Evolutionary conservation across 73 alveolate species (phyloP).

Genomic region (Paramecium sonneborni): DNA sequence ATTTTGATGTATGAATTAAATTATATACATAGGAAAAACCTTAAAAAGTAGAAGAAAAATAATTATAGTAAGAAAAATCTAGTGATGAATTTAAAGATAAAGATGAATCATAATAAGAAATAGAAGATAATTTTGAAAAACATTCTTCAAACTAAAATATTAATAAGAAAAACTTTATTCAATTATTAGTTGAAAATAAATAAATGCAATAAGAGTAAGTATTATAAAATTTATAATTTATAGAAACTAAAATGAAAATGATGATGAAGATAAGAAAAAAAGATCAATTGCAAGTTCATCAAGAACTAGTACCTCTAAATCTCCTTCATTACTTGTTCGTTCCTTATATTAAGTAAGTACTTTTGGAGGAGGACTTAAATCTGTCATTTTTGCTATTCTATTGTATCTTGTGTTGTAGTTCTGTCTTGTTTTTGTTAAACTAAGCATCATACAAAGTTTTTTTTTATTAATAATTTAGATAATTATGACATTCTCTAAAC

Average conservation of each 20-base stretch:
- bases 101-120: slow-evolving; percentile 36
- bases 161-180: neutral
- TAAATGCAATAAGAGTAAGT: neutral
- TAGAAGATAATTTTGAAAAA: slow-evolving; percentile 1
- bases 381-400: neutral
- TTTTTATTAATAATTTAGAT: neutral
- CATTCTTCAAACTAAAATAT: slow-evolving; percentile 15
- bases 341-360: slow-evolving; percentile 35
- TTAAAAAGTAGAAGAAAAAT: neutral
- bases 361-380: slow-evolving; percentile 1
- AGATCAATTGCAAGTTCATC: slow-evolving; percentile 53
- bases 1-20: neutral
- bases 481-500: slow-evolving; percentile 32
- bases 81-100: slow-evolving; percentile 13
- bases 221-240: neutral
- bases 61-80: neutral
- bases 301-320: slow-evolving; percentile 39
- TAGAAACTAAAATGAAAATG: neutral
- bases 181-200: neutral
- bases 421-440: slow-evolving; percentile 3
- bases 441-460: neutral
- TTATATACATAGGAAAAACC: neutral
- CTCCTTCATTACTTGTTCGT: slow-evolving; percentile 27
- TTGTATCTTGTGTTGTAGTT: neutral
- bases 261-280: slow-evolving; percentile 35